These are phyloP conservation scores for Arabis alpina DNA, from an alignment of 345 rosid species.

Conservation along the genomic window DNA sequence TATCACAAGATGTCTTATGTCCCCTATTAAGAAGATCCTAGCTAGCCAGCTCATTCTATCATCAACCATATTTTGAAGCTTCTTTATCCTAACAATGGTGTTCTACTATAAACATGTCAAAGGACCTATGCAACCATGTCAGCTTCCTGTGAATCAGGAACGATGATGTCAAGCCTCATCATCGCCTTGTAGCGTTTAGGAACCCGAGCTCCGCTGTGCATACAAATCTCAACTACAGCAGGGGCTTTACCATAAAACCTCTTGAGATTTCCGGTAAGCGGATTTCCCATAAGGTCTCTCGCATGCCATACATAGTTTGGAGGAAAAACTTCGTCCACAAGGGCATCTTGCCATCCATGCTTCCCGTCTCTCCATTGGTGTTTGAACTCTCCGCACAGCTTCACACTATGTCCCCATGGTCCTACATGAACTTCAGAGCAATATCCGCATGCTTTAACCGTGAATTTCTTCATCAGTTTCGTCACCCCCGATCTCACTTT, in stretches of 20 bases:
- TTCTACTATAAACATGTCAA: slow-evolving; percentile 27
- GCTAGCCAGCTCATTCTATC: slow-evolving; percentile 14
- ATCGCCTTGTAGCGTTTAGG: slow-evolving; percentile 70
- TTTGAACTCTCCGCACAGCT: slow-evolving; percentile 89
- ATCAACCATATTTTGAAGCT: slow-evolving; percentile 18
- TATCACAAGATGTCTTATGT: neutral
- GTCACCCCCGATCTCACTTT: slow-evolving; percentile 65
- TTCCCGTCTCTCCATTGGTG: slow-evolving; percentile 99
- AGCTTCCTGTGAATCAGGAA: slow-evolving; percentile 77
- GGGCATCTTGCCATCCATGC: slow-evolving; percentile 97
- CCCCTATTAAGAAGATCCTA: slow-evolving; percentile 4
- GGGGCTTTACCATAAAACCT: slow-evolving; percentile 90
- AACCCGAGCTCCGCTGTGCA: slow-evolving; percentile 72
- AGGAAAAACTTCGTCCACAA: slow-evolving; percentile 72
- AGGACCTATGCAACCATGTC: slow-evolving; percentile 58
- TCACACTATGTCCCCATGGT: slow-evolving; percentile 92
- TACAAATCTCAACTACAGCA: slow-evolving; percentile 78
- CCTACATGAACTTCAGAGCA: slow-evolving; percentile 93
- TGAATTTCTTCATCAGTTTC: slow-evolving; percentile 68
- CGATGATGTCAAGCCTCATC: slow-evolving; percentile 95
- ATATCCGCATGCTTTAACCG: slow-evolving; percentile 94
- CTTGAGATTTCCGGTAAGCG: slow-evolving; percentile 59
- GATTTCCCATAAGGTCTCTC: slow-evolving; percentile 69
- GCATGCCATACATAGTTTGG: slow-evolving; percentile 83
- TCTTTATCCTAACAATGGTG: slow-evolving; percentile 2